Conservation (phyloP, 371 early-diverging fungal species). For the Syncephalastrum racemosum region DNA sequence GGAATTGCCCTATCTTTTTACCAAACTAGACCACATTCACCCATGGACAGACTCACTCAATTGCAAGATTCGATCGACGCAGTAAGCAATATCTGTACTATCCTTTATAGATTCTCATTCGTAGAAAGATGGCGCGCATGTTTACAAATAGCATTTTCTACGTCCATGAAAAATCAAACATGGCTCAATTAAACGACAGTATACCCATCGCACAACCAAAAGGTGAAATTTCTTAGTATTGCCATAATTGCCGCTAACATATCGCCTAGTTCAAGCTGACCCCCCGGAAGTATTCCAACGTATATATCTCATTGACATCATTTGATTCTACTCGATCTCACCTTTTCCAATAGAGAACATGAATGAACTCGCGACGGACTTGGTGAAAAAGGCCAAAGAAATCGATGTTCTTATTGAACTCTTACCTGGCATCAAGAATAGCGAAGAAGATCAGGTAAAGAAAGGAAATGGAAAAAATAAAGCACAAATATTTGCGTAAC, state of each 20-base stretch:
- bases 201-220: constrained; percentile 49
- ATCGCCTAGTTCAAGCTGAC: constrained; percentile 45
- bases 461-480: not conserved
- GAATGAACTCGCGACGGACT: constrained; percentile 62
- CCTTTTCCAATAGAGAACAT: constrained; percentile 45
- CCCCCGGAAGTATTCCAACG: constrained; percentile 46
- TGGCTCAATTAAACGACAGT: constrained; percentile 37
- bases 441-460: constrained; percentile 66
- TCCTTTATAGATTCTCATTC: not conserved
- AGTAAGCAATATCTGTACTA: constrained; percentile 16
- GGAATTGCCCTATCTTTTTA: too few species aligned
- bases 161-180: constrained; percentile 50
- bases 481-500: constrained; percentile 3
- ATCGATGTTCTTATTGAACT: constrained; percentile 69
- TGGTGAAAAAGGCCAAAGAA: constrained; percentile 71
- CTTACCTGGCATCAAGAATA: constrained; percentile 64
- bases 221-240: constrained; percentile 16
- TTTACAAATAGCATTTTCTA: constrained; percentile 56
- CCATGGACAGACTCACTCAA: constrained; percentile 51
- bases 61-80: constrained; percentile 66
- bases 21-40: not conserved
- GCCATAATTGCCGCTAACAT: not conserved
- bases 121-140: constrained; percentile 46
- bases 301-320: constrained; percentile 6
- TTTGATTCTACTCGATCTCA: not conserved